Evolutionary conservation across 805 yeast species (phyloP), one percentile per base, ranked within the genome.

Genomic region (Lachancea cidri): DNA sequence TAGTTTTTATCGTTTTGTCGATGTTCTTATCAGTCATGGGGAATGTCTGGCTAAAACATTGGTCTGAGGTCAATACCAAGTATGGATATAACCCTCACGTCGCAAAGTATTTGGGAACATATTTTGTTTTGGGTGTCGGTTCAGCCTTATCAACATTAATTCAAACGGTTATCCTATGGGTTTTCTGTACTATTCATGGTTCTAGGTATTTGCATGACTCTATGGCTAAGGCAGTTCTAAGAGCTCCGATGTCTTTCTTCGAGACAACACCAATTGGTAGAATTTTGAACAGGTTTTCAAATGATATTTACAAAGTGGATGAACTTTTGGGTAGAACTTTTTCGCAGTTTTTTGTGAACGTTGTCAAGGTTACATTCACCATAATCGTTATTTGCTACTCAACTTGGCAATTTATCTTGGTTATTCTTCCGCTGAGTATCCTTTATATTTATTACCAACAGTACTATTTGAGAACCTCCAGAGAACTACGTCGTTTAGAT

Each of bases 211-310:
- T 87, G 45, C 98, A 89, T 62, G 74, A 80, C 46, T 64, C 66
- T 14, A 87, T 89, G 96, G 79, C 89, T 4, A 64, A 64, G 29
- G 58, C 75, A 41, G 93, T 89, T 11, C 64, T 91, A 45, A 74
- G 89, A 49, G 93, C 96, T 0, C 97, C 97, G 47, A 91, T 89
- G 97, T 75, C 86, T 24, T 89, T 91, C 62, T 89, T 89, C 58
- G 98, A 89, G 64, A 87, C 96, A 1, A 89, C 98, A 0, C 98
- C 97, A 42, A 80, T 88, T 49, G 98, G 98, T 29, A 76, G 98
- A 67, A 77, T 89, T 43, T 69, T 88, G 62, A 89, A 89, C 68
- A 73, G 98, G 60, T 89, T 89, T 61, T 86, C 96, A 3, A 88
- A 79, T 60, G 98, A 89, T 70, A 77, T 89, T 39, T 86, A 86